Base-by-base conservation (phyloP, 176 grass and related monocot genomes). In the Carex cristatella region DNA sequence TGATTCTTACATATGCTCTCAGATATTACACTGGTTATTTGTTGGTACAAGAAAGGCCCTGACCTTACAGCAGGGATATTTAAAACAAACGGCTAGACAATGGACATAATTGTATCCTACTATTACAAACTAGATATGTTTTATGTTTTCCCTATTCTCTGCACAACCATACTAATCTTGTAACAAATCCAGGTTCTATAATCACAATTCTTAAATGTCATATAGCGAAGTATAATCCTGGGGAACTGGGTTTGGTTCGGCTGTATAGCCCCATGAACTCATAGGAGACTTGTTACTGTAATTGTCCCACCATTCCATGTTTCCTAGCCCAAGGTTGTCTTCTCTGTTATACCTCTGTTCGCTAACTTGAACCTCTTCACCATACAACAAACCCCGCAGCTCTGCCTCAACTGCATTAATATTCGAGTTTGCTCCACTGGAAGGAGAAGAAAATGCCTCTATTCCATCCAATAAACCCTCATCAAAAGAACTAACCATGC, bases 291-390 rank as follows among this genome's bases (percentile, higher is more conserved):
- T 94, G 30, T 48, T 82, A 85, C 70, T 85, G 18, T 90, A 86
- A 53, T 94, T 91, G 85, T 84, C 81, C 91, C 89, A 97, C 94
- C 89, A 94, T 65, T 94, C 84, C 88, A 79, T 77, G 13, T 19
- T 87, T 55, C 56, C 90, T 61, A 83, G 85, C 69, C 79, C 88
- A 65, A 19, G 66, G 0, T 62, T 85, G 0, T 13, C 54, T 72
- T 81, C 78, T 81, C 79, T 82, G 9, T 61, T 64, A 82, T 82
- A 65, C 65, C 79, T 82, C 5, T 51, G 13, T 10, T 60, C n/a
- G 13, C 84, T 5, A 68, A 55, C 4, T 23, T 68, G 19, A 51
- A 77, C 38, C 37, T 64, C 66, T 7, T 88, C 81, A 3, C 89
- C 84, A n/a, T 94, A 94, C 81, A 97, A 79, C 23, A 97, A 87